Evolutionary conservation across 1,284 basidiomycete species (phyloP), one percentile per base, ranked within the genome.

Genomic region (Microbotryum scabiosae): DNA sequence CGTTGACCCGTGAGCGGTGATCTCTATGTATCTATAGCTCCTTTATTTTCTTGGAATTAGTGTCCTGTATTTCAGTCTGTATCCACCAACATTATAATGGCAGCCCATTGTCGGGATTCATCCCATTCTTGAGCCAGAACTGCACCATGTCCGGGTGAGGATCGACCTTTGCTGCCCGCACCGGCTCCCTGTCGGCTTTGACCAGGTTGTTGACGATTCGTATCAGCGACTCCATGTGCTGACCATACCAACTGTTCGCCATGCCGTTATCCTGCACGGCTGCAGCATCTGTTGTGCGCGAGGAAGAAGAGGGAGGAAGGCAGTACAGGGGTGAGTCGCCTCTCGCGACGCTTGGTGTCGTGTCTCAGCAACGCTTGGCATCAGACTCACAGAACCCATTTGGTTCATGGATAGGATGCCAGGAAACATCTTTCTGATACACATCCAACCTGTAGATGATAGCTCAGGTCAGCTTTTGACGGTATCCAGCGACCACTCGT

Each of bases 241-340:
- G 58, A 10, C 58, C 58, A 43, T 54, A 59, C 52, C 52, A 59
- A 20, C 46, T 49, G n/a, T 59, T 43, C n/a, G 41, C 26, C 58
- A 59, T 59, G 36, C 47, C 54, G 26, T 43, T 20, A 36, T 59
- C 58, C 9, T 36, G 45, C 7, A 54, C 23, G 1, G 58, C 58
- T n/a, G 20, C 58, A 18, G 52, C 52, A 36, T 54, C 57, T 59
- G 50, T 8, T 12, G 10, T 14, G 10, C 2, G 16, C 14, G 4
- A 18, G 23, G 18, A 43, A 26, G 41, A n/a, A 6, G 16, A 48
- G 23, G 18, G 7, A n/a, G 16, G n/a, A 25, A 25, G 28, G 7
- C 9, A 12, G 20, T 18, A 41, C 36, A 41, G 36, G 36, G 36
- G 36, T 41, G 2, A 41, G 36, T 41, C 36, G 16, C 36, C 36